phyloP scores from a whole-genome alignment of 305 asterid species.

The Stenogyne calaminthoides region DNA sequence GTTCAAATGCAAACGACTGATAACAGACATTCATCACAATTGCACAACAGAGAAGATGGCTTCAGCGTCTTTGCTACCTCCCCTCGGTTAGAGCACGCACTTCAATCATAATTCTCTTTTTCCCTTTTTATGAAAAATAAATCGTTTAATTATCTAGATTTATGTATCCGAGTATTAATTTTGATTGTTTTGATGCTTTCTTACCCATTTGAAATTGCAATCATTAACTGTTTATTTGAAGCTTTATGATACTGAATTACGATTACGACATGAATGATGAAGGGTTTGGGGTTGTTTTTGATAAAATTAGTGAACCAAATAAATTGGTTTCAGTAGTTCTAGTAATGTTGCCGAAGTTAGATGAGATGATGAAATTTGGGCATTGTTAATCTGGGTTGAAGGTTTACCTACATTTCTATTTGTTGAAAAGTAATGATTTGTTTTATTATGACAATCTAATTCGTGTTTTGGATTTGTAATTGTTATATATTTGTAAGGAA shows the following conservation, averaged over 20 bases:
- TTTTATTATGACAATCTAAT: background rate
- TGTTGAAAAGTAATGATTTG: too few relatives aligned
- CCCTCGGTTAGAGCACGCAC: conserved; percentile 37
- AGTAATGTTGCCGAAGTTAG: background rate
- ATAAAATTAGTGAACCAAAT: background rate
- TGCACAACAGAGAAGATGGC: conserved; percentile 38
- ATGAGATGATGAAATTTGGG: background rate
- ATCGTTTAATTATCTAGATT: background rate
- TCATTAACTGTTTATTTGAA: background rate
- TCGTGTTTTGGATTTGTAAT: background rate
- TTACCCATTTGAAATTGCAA: background rate
- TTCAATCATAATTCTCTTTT: background rate
- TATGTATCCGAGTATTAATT: background rate
- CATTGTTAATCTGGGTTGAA: background rate
- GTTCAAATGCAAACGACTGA: conserved; percentile 32
- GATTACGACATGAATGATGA: background rate
- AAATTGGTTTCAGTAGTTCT: background rate
- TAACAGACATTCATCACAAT: conserved; percentile 18
- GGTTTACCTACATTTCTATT: background rate
- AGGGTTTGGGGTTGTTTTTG: background rate
- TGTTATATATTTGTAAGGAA: background rate
- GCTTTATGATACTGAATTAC: background rate
- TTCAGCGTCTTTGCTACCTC: conserved; percentile 43
- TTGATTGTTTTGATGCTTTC: background rate
- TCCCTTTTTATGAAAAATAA: background rate